Evolutionary conservation across 768 basidiomycete genomes (phyloP).

Genomic region (Leccinum rimulosum): DNA sequence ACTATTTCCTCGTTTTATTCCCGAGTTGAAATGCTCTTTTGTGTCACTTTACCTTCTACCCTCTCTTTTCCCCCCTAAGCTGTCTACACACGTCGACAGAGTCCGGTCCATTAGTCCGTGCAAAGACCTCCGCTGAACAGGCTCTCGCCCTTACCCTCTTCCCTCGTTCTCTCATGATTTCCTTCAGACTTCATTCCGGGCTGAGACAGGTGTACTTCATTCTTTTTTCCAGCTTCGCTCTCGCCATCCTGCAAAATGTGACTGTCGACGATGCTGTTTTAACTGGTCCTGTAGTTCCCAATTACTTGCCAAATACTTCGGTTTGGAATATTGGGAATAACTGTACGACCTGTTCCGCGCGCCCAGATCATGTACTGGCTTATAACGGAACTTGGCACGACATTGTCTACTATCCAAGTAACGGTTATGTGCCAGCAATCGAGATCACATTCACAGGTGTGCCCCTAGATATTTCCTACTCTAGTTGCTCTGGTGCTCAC

Average conservation of each 20-base stretch:
- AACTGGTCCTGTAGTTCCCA: conserved; percentile 6
- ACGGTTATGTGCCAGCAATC: neutral
- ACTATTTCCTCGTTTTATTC: too few species aligned
- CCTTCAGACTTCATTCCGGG: neutral
- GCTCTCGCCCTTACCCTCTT: neutral
- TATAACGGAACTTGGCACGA: conserved; percentile 22
- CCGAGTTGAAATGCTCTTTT: too few species aligned
- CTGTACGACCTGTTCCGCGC: neutral
- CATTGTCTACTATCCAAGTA: neutral
- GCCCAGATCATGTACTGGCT: neutral
- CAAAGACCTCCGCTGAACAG: neutral
- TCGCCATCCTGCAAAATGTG: conserved; percentile 12
- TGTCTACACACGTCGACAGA: too few species aligned
- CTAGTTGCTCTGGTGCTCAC: neutral
- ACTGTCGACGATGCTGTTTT: conserved; percentile 16
- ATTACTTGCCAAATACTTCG: conserved; percentile 6
- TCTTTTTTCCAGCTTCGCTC: neutral
- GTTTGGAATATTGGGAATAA: conserved; percentile 7
- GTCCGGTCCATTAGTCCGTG: neutral
- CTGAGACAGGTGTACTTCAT: neutral
- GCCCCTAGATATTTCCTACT: neutral
- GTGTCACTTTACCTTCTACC: too few species aligned
- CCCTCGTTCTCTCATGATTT: neutral
- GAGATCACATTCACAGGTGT: conserved; percentile 14
- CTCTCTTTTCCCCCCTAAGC: too few species aligned